Evolutionary conservation across 1,284 basidiomycete species (phyloP).

Genomic region (Cystobasidiaceae sp.): DNA sequence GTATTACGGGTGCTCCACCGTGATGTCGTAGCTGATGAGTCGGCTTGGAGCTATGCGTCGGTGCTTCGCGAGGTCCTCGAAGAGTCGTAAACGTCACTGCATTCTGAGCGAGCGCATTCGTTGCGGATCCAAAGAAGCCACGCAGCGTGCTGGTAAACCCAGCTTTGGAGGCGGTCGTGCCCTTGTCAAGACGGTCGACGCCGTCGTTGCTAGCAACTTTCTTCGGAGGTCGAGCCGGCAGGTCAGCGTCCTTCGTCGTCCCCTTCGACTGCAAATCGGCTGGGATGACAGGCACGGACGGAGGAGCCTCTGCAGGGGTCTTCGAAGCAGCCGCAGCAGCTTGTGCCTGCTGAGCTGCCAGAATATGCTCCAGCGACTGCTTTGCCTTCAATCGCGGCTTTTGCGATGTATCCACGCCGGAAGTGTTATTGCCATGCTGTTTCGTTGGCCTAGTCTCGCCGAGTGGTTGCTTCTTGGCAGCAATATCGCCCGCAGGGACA

Average conservation of each 20-base stretch:
- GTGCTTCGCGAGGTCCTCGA: too few relatives aligned
- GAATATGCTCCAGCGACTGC: constrained; percentile 19
- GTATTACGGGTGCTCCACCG: too few relatives aligned
- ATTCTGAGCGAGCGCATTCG: too few relatives aligned
- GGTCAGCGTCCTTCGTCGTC: not conserved
- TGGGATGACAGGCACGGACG: constrained; percentile 3
- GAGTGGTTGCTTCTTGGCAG: not conserved
- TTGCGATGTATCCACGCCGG: not conserved
- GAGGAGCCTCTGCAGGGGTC: not conserved
- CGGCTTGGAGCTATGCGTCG: too few relatives aligned
- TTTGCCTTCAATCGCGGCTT: constrained; percentile 24
- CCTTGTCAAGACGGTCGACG: not conserved
- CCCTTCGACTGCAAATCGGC: not conserved
- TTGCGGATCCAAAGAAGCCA: constrained; percentile 15
- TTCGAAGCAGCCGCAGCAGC: not conserved
- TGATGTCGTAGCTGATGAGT: too few relatives aligned
- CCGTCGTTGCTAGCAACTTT: too few relatives aligned
- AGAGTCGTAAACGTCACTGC: too few relatives aligned
- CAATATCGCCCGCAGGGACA: not conserved
- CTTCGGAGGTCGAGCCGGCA: not conserved
- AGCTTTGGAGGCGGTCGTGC: not conserved
- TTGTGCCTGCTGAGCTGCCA: constrained; percentile 1
- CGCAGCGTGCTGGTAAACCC: constrained; percentile 5
- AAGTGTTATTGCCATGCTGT: not conserved
- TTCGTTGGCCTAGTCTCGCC: not conserved